Evolutionary conservation across 371 early-diverging fungal genomes (phyloP).

Genomic region (Mortierella sp.): DNA sequence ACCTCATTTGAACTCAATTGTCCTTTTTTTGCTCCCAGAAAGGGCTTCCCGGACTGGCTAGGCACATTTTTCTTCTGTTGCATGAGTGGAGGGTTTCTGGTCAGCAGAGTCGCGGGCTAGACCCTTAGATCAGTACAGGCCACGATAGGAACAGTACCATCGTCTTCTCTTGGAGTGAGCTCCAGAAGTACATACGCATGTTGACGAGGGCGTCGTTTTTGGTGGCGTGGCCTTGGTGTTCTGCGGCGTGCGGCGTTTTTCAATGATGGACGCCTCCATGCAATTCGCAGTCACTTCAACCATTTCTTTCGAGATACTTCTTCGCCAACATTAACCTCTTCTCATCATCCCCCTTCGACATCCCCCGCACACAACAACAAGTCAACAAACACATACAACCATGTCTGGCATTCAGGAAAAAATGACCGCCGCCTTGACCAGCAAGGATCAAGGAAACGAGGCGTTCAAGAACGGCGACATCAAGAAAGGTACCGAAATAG

Average conservation of each 20-base stretch:
- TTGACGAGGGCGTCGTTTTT: background rate
- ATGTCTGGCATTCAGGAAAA: conserved; percentile 45
- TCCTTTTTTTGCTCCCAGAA: background rate
- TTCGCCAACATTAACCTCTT: background rate
- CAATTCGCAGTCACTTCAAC: background rate
- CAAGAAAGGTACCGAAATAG: conserved; percentile 33
- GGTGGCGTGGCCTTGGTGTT: background rate
- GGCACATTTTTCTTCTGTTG: background rate
- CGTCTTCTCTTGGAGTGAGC: too few relatives aligned
- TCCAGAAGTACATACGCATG: too few relatives aligned
- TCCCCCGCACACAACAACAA: background rate
- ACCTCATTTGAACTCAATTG: background rate
- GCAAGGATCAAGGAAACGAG: conserved; percentile 55
- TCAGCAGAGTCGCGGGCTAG: background rate
- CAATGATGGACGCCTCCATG: too few relatives aligned
- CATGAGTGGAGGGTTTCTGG: background rate
- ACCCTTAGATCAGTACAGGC: too few relatives aligned
- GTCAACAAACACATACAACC: background rate
- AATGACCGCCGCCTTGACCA: conserved; percentile 27
- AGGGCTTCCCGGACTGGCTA: background rate
- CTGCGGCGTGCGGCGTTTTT: background rate
- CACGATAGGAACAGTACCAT: too few relatives aligned
- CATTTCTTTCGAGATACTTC: background rate
- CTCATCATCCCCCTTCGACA: background rate
- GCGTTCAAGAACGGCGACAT: conserved; percentile 51